Evolutionary conservation across 78 protist genomes (phyloP).

Genomic region (Dictyostelium intermedium): DNA sequence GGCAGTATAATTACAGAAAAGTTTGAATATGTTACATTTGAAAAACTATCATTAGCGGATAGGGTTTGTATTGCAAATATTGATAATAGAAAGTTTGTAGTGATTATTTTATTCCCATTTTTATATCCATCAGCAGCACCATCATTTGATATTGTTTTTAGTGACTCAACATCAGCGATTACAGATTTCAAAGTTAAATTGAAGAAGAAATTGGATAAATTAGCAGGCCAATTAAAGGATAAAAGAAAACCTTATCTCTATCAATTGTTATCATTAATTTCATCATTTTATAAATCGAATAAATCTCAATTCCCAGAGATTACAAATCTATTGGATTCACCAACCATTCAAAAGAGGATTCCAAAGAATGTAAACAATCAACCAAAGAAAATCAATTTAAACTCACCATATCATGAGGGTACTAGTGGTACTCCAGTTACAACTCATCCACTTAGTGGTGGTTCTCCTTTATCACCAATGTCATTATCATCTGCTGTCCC

Average conservation of each 20-base stretch:
- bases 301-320: not conserved
- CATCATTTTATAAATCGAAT: not conserved
- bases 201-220: conserved; percentile 20
- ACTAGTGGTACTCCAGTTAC: not conserved
- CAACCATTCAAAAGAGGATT: not conserved
- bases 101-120: conserved; percentile 50
- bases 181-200: conserved; percentile 16
- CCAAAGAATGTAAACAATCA: conserved; percentile 13
- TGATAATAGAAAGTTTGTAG: conserved; percentile 22
- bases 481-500: not conserved
- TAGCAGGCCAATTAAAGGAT: conserved; percentile 20
- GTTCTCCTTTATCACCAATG: not conserved
- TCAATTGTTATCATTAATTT: not conserved
- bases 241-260: conserved; percentile 43
- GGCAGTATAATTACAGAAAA: not conserved
- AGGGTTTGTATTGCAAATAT: conserved; percentile 43
- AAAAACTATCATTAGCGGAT: conserved; percentile 14
- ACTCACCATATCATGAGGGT: not conserved
- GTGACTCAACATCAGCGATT: not conserved
- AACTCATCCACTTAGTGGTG: not conserved
- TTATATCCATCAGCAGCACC: conserved; percentile 67
- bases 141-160: conserved; percentile 38
- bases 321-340: not conserved
- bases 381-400: not conserved
- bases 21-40: conserved; percentile 17